Evolutionary conservation across 768 basidiomycete species (phyloP).

Genomic region (Calocera viscosa): DNA sequence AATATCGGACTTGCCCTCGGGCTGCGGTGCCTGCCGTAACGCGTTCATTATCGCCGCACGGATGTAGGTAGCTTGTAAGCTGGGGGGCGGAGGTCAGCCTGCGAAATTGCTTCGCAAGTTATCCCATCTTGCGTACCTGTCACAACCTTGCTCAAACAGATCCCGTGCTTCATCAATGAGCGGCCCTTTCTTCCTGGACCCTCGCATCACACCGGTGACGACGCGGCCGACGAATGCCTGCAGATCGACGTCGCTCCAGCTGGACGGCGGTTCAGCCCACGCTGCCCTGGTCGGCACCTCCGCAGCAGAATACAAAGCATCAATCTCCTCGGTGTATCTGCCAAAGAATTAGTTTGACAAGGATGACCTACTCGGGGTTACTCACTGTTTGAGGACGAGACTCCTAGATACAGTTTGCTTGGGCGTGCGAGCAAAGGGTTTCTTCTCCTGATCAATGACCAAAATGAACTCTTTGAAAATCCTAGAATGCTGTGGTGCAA

Average conservation of each 20-base stretch:
- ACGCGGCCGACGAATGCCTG: not conserved
- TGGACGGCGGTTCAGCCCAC: not conserved
- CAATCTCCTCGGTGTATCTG: not conserved
- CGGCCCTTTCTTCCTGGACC: not conserved
- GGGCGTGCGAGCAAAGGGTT: not conserved
- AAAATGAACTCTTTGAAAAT: not conserved
- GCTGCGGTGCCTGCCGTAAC: conserved; percentile 15
- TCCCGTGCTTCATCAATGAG: not conserved
- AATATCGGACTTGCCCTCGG: not conserved
- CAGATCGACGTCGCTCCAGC: not conserved
- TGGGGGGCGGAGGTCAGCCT: conserved; percentile 7
- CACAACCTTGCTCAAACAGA: not conserved
- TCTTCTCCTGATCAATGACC: not conserved
- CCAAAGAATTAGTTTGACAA: not conserved
- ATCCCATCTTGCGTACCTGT: not conserved
- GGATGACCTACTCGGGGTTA: not conserved
- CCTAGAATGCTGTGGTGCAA: not conserved
- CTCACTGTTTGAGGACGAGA: not conserved
- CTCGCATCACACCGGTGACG: not conserved
- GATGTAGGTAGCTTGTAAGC: conserved; percentile 31
- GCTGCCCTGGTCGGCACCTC: not conserved
- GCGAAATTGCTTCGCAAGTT: not conserved
- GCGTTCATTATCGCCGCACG: conserved; percentile 26
- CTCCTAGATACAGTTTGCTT: not conserved
- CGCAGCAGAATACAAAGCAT: not conserved